phyloP scores from a whole-genome alignment of 2,329 filamentous ascomycete species.

The Hypoxylon sp. region DNA sequence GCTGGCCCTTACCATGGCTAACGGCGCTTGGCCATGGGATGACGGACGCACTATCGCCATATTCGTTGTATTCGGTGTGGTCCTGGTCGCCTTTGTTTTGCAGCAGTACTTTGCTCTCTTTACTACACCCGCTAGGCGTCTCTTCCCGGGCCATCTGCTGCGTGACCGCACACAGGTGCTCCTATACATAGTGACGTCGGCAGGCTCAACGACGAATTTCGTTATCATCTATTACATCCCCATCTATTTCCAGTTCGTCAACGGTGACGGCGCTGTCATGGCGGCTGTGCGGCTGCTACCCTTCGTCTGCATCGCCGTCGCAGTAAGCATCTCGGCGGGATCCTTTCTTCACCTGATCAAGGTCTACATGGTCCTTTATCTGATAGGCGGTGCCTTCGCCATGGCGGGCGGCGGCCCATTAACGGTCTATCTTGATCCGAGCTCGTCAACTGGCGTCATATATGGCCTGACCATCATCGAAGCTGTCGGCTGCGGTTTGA shows the following conservation, averaged over 20 bases:
- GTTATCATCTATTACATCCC: constrained; percentile 54
- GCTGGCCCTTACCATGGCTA: constrained; percentile 59
- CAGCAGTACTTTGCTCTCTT: constrained; percentile 52
- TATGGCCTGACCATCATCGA: constrained; percentile 50
- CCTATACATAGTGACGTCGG: constrained; percentile 48
- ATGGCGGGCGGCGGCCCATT: constrained; percentile 38
- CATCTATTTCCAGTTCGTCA: constrained; percentile 47
- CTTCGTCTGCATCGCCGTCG: constrained; percentile 49
- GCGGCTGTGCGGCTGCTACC: constrained; percentile 51
- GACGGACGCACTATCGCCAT: constrained; percentile 54
- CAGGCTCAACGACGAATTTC: constrained; percentile 36
- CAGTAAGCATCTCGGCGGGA: constrained; percentile 48
- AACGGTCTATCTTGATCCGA: not conserved
- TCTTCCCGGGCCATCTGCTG: constrained; percentile 55
- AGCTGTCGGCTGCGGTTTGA: constrained; percentile 49
- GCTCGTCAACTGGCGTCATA: constrained; percentile 33
- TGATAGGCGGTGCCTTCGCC: constrained; percentile 49
- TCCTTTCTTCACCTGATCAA: constrained; percentile 46
- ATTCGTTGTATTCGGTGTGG: constrained; percentile 53
- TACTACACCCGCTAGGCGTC: constrained; percentile 45
- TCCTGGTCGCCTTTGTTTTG: constrained; percentile 50
- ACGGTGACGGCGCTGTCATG: constrained; percentile 48
- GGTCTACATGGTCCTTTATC: constrained; percentile 50
- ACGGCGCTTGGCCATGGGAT: constrained; percentile 55
- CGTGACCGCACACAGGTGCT: constrained; percentile 46